Evolutionary conservation across 2,329 filamentous ascomycete species (phyloP).

Genomic region (Hansfordia pulvinata): DNA sequence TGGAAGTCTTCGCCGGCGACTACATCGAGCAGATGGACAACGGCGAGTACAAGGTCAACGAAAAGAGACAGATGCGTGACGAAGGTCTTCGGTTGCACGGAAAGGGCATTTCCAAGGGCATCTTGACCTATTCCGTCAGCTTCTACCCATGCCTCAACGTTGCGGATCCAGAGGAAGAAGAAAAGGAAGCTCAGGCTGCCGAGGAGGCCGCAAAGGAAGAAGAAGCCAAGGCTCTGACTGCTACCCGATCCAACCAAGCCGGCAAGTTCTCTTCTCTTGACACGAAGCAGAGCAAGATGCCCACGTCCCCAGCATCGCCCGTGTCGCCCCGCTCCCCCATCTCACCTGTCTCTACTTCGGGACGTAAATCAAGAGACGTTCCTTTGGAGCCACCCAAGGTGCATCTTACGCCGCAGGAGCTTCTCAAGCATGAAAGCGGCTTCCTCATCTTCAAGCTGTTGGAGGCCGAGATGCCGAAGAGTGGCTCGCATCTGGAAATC

Average conservation of each 20-base stretch:
- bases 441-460: slow-evolving; percentile 90
- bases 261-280: slow-evolving; percentile 29
- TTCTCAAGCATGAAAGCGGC: slow-evolving; percentile 78
- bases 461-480: slow-evolving; percentile 71
- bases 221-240: slow-evolving; percentile 14
- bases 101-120: slow-evolving; percentile 64
- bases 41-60: slow-evolving; percentile 70
- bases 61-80: slow-evolving; percentile 55
- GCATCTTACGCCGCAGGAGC: slow-evolving; percentile 63
- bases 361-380: slow-evolving; percentile 34
- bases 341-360: too few species aligned
- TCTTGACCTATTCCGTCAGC: slow-evolving; percentile 65
- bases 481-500: slow-evolving; percentile 69
- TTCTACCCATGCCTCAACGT: slow-evolving; percentile 88
- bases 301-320: slow-evolving; percentile 27
- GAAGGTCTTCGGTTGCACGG: slow-evolving; percentile 62
- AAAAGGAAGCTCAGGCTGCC: slow-evolving; percentile 37
- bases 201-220: slow-evolving; percentile 25
- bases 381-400: slow-evolving; percentile 58
- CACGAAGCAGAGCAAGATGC: slow-evolving; percentile 12
- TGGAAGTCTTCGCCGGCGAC: slow-evolving; percentile 66
- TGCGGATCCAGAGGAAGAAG: slow-evolving; percentile 79
- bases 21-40: slow-evolving; percentile 66
- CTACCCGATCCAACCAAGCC: slow-evolving; percentile 21
- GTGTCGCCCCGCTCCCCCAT: too few species aligned